Evolutionary conservation across 495 filamentous ascomycete species (phyloP).

Genomic region (Tuber magnatum): DNA sequence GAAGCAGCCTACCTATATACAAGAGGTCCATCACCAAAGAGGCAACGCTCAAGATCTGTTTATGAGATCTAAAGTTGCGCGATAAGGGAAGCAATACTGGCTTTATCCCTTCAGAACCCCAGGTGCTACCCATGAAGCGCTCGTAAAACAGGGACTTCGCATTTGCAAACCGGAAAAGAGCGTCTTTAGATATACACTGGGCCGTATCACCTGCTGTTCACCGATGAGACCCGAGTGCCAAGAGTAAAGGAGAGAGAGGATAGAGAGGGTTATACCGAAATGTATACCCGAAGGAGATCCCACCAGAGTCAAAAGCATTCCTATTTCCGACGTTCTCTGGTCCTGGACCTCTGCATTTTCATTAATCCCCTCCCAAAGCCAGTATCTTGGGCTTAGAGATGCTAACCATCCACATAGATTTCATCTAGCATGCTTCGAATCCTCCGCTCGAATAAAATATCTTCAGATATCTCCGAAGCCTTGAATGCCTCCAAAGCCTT

Average conservation of each 20-base stretch:
- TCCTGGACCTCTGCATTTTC: slow-evolving; percentile 45
- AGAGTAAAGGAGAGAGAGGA: slow-evolving; percentile 19
- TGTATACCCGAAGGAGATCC: slow-evolving; percentile 44
- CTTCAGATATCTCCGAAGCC: slow-evolving; percentile 17
- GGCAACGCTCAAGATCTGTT: slow-evolving; percentile 46
- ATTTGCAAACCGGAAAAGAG: slow-evolving; percentile 45
- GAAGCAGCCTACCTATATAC: slow-evolving; percentile 25
- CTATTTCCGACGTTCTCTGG: slow-evolving; percentile 43
- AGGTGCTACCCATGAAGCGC: slow-evolving; percentile 31
- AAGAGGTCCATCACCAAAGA: slow-evolving; percentile 42
- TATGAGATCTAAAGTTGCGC: slow-evolving; percentile 46
- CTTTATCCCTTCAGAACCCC: slow-evolving; percentile 27
- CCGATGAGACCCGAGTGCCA: neutral
- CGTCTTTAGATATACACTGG: too few relatives aligned
- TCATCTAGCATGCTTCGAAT: slow-evolving; percentile 41
- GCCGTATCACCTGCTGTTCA: too few relatives aligned
- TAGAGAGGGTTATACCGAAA: slow-evolving; percentile 39
- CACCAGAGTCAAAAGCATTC: slow-evolving; percentile 42
- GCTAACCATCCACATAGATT: slow-evolving; percentile 45
- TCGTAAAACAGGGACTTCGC: slow-evolving; percentile 45
- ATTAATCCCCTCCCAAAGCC: neutral
- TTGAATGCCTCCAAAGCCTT: slow-evolving; percentile 32
- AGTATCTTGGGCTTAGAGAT: neutral
- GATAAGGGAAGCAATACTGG: slow-evolving; percentile 38
- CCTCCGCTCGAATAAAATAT: slow-evolving; percentile 42